A percentile compares a stretch with the other conserved stretches of the same genome.
These are phyloP conservation scores for Monilinia laxa DNA, from an alignment of 2,329 filamentous ascomycete genomes.

Conservation along the genomic window DNA sequence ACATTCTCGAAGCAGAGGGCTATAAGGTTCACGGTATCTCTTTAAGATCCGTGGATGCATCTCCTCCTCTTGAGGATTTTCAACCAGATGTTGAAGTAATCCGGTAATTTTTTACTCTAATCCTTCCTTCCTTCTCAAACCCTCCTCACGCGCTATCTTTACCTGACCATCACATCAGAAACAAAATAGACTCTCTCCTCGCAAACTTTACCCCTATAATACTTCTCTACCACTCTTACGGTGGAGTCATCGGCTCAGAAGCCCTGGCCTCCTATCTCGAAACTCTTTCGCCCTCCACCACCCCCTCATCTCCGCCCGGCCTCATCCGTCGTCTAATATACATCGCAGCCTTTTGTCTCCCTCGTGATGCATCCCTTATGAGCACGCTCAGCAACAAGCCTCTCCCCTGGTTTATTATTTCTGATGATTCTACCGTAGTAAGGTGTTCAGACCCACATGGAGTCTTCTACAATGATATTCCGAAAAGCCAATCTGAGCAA, in stretches of 20 bases:
- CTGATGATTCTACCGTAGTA: conserved; percentile 21
- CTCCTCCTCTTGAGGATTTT: conserved; percentile 29
- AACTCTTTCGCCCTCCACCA: not conserved
- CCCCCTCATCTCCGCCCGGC: not conserved
- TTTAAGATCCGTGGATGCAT: conserved; percentile 29
- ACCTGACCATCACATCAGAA: not conserved
- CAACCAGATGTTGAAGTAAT: conserved; percentile 43
- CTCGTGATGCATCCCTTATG: conserved; percentile 28
- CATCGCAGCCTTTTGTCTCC: conserved; percentile 28
- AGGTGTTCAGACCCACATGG: conserved; percentile 28
- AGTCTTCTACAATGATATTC: conserved; percentile 43
- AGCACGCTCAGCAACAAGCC: conserved; percentile 21
- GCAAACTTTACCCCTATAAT: conserved; percentile 43
- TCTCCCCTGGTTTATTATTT: conserved; percentile 28
- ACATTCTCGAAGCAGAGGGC: conserved; percentile 25
- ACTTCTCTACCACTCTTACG: conserved; percentile 45
- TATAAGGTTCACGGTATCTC: conserved; percentile 29
- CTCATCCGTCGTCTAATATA: conserved; percentile 10
- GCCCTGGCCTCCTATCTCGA: conserved; percentile 39
- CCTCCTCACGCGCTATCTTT: not conserved
- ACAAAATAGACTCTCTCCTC: conserved; percentile 38
- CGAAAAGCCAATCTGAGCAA: conserved; percentile 30
- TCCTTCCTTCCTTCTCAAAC: not conserved
- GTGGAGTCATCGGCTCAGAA: conserved; percentile 42
- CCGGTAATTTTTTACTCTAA: conserved; percentile 26